Evolutionary conservation across 495 filamentous ascomycete genomes (phyloP), one percentile per base, ranked within the genome.

Genomic region (Cercophora sp.): DNA sequence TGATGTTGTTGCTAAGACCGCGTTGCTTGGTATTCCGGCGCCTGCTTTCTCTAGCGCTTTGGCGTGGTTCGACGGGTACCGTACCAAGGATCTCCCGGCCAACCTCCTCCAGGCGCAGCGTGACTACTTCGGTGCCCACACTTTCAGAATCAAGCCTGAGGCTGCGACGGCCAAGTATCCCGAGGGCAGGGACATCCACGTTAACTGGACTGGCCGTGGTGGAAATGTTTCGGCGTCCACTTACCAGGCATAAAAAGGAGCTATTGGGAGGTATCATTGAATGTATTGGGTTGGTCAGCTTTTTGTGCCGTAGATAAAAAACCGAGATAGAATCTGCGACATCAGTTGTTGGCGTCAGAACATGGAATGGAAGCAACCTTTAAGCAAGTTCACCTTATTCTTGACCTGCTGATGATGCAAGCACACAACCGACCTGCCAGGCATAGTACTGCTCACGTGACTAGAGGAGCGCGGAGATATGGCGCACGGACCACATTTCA

Each of bases 81-180:
- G 93, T 70, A 89, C 91, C 62, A 86, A 88, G 79, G 82, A 96
- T 65, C 83, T 98, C 58, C 93, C 93, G 31, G 93, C 93, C 78
- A 97, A 97, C 83, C 79, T 98, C 51, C 80, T 98, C 58, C 93
- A 98, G 78, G 93, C 94, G 31, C 93, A 98, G 79, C 85, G 93
- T 77, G 93, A 98, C 72, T 98, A 97, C 86, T 98, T 98, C 68
- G 81, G 93, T 71, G 93, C 93, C 48, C 93, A 98, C 85, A 98
- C 94, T 53, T 98, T 97, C 89, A 79, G 79, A 63, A 85, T 96
- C 80, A 96, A 96, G 88, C 89, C 93, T 35, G 88, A 96, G 76
- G 70, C 60, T 60, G 92, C 91, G 59, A 91, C 63, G 68, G 83
- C 75, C 35, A 92, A 88, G 74, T 91, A 92, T 79, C 86, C 85